Evolutionary conservation across 768 basidiomycete genomes (phyloP).

Genomic region (Lactarius hengduanensis): DNA sequence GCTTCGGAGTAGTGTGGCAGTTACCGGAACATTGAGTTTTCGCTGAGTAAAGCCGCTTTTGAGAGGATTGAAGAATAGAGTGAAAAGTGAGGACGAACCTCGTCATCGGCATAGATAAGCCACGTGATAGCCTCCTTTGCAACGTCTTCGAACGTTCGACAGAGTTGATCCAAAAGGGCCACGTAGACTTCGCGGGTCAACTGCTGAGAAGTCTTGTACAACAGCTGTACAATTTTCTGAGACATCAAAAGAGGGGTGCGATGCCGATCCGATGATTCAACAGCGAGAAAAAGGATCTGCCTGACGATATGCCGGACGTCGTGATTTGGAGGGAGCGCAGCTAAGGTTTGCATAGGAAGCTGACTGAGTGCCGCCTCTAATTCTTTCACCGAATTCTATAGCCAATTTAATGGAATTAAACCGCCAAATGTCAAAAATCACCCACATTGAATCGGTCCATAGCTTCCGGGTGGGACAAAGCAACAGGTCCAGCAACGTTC

Average conservation of each 20-base stretch:
- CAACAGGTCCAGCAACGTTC: conserved; percentile 39
- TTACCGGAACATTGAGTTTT: conserved; percentile 95
- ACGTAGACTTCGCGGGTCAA: conserved; percentile 94
- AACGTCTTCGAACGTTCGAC: conserved; percentile 86
- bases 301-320: conserved; percentile 84
- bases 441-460: conserved; percentile 85
- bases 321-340: conserved; percentile 74
- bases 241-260: conserved; percentile 90
- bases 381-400: conserved; percentile 52
- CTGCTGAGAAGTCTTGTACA: conserved; percentile 86
- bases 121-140: conserved; percentile 96
- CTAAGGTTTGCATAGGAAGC: conserved; percentile 67
- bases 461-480: conserved; percentile 71
- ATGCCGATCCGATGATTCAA: conserved; percentile 72
- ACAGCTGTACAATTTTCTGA: conserved; percentile 92
- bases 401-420: conserved; percentile 12
- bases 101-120: conserved; percentile 95
- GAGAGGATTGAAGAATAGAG: neutral
- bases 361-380: conserved; percentile 79
- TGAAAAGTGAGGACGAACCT: conserved; percentile 51
- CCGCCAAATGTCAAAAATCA: conserved; percentile 19
- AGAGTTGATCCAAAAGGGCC: conserved; percentile 82
- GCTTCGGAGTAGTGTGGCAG: conserved; percentile 81
- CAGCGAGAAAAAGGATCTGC: conserved; percentile 80
- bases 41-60: conserved; percentile 51